Conservation (phyloP, 129 eudicot species). For the Lactuca saligna region DNA sequence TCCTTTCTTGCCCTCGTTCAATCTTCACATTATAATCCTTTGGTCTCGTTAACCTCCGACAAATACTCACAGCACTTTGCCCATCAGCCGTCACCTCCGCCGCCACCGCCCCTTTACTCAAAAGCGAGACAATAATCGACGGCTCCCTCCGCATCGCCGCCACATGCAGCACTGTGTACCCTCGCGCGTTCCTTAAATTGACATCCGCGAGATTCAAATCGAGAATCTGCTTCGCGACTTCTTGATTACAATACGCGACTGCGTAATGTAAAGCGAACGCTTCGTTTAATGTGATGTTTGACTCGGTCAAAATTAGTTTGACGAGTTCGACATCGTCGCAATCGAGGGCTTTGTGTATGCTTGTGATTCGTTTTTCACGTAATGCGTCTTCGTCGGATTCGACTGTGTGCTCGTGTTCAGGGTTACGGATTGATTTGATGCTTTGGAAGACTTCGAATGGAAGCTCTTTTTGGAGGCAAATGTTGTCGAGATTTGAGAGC, state of each 20-base stretch:
- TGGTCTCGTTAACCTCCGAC: slow-evolving; percentile 67
- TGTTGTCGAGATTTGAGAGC: slow-evolving; percentile 53
- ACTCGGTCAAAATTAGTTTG: slow-evolving; percentile 55
- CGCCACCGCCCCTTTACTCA: slow-evolving; percentile 59
- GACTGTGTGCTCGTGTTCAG: slow-evolving; percentile 29
- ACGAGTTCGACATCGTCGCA: slow-evolving; percentile 77
- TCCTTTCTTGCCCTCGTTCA: slow-evolving; percentile 57
- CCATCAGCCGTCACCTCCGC: slow-evolving; percentile 63
- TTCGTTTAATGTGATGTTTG: slow-evolving; percentile 53
- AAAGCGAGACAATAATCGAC: slow-evolving; percentile 51
- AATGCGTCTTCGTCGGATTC: slow-evolving; percentile 32
- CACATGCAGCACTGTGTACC: slow-evolving; percentile 76
- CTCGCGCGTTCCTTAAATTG: slow-evolving; percentile 56
- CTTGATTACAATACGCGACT: slow-evolving; percentile 59
- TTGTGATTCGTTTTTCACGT: slow-evolving; percentile 49
- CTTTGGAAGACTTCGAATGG: slow-evolving; percentile 45
- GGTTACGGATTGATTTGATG: slow-evolving; percentile 39
- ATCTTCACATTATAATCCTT: slow-evolving; percentile 57
- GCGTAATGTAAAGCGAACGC: slow-evolving; percentile 84
- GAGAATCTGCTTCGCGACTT: slow-evolving; percentile 62
- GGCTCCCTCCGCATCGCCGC: slow-evolving; percentile 83
- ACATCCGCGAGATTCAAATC: slow-evolving; percentile 49
- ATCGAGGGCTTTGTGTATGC: slow-evolving; percentile 74
- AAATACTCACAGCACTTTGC: slow-evolving; percentile 59
- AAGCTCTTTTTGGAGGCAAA: slow-evolving; percentile 64